Base-by-base conservation (phyloP, 805 yeast genomes). In the Metschnikowia matae region DNA sequence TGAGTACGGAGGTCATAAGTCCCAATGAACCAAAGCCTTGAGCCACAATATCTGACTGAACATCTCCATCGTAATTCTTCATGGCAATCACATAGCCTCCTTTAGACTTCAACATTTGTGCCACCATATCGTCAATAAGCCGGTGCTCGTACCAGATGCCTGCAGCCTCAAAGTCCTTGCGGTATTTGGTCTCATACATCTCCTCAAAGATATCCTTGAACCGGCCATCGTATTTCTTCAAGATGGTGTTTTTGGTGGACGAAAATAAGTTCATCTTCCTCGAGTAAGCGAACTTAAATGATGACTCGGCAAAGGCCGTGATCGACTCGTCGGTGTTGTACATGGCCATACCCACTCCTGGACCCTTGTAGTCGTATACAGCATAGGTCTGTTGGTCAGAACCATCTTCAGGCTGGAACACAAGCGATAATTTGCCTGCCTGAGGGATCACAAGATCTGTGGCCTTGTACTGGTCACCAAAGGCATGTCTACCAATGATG, bases 1-100 rank as follows among this genome's bases (percentile, higher is more conserved):
- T 83, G 56, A 87, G 77, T 38, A 83, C 88, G 10, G 94, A 87
- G 8, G 94, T 86, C 94, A 87, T 87, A 56, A 87, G 76, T 48
- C 94, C 94, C 56, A 87, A 73, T 2, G 92, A 86, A 21, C 94
- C 94, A 57, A 87, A 87, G 42, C 94, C 94, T 70, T 87, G 94
- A 3, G 94, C 94, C 49, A 87, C 91, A 55, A 87, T 86, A 66
- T 87, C 94, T 6, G 88, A 82, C 68, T 85, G 89, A 49, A 87
- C 94, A 65, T 87, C 94, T 69, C 94, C 94, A 65, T 87, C 94
- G 64, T 87, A 87, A 69, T 87, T 87, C 69, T 87, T 87, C 75
- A 87, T 74, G 44, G 92, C 92, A 75, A 87, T 79, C 54, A 86
- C 80, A 63, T 79, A 87, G 5, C 94, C 94, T 62, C 94, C 94